These are phyloP conservation scores for Boechera stricta DNA, from an alignment of 345 rosid genomes.

Conservation along the genomic window DNA sequence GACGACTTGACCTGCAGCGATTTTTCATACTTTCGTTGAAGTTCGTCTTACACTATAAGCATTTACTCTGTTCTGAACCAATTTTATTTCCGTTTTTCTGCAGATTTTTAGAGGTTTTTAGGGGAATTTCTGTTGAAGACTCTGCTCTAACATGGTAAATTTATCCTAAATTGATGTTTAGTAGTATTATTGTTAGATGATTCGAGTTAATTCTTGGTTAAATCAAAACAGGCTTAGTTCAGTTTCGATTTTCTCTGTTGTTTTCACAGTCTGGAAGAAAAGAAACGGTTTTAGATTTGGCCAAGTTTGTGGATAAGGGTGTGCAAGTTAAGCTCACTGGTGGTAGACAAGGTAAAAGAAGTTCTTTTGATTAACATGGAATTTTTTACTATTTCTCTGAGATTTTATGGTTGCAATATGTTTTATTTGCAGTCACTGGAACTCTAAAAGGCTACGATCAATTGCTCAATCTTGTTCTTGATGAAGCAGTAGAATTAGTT, in stretches of 20 bases:
- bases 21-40: not conserved
- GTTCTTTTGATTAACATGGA: not conserved
- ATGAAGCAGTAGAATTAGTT: constrained; percentile 81
- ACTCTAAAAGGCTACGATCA: constrained; percentile 96
- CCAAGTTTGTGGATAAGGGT: constrained; percentile 97
- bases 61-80: not conserved
- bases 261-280: constrained; percentile 82
- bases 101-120: not conserved
- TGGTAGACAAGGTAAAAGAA: constrained; percentile 81
- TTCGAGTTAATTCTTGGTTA: not conserved
- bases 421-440: constrained; percentile 75
- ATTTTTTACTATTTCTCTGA: not conserved
- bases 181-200: not conserved
- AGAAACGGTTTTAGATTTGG: constrained; percentile 95
- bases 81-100: not conserved
- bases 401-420: constrained; percentile 14
- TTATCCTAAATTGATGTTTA: not conserved
- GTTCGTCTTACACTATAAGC: not conserved
- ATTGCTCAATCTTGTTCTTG: constrained; percentile 90
- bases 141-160: constrained; percentile 33
- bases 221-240: not conserved
- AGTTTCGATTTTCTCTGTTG: constrained; percentile 2
- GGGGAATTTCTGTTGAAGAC: not conserved
- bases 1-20: not conserved
- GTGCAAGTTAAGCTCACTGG: constrained; percentile 98